Evolutionary conservation across 306 rosid genomes (phyloP).

Genomic region (Dryas alaskensis): DNA sequence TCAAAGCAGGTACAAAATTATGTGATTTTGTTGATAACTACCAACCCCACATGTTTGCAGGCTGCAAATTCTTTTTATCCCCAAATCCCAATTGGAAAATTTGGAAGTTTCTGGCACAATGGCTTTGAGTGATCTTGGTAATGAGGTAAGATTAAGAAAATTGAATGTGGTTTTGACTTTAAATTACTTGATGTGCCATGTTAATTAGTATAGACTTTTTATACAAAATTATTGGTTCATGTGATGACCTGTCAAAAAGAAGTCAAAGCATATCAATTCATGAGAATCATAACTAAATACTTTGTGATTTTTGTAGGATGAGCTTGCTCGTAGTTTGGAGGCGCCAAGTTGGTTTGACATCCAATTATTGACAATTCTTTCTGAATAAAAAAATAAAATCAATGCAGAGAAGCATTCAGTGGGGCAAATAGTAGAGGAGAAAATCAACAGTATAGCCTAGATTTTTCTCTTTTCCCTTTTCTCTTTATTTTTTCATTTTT

Average conservation of each 20-base stretch:
- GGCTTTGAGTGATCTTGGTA: conserved; percentile 14
- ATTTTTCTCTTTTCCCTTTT: conserved; percentile 11
- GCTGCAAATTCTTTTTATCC: conserved; percentile 22
- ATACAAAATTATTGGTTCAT: background rate
- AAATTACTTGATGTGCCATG: too few relatives aligned
- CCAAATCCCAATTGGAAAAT: conserved; percentile 20
- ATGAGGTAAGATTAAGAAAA: conserved; percentile 29
- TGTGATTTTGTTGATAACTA: conserved; percentile 29
- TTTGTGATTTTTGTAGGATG: conserved; percentile 40
- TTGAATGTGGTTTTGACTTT: background rate
- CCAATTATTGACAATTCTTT: conserved; percentile 9
- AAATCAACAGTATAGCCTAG: conserved; percentile 1
- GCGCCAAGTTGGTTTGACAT: conserved; percentile 17
- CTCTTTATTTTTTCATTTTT: conserved; percentile 5
- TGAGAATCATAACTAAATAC: conserved; percentile 10
- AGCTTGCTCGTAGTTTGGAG: conserved; percentile 15
- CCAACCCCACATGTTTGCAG: conserved; percentile 25
- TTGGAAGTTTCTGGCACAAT: conserved; percentile 17
- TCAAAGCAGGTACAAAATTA: conserved; percentile 34
- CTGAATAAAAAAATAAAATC: conserved; percentile 16
- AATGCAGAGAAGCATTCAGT: conserved; percentile 9
- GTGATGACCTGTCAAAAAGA: background rate
- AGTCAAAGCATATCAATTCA: background rate
- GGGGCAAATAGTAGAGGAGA: background rate
- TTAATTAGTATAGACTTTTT: background rate